Evolutionary conservation across 495 filamentous ascomycete species (phyloP).

Genomic region (Monascus purpureus): DNA sequence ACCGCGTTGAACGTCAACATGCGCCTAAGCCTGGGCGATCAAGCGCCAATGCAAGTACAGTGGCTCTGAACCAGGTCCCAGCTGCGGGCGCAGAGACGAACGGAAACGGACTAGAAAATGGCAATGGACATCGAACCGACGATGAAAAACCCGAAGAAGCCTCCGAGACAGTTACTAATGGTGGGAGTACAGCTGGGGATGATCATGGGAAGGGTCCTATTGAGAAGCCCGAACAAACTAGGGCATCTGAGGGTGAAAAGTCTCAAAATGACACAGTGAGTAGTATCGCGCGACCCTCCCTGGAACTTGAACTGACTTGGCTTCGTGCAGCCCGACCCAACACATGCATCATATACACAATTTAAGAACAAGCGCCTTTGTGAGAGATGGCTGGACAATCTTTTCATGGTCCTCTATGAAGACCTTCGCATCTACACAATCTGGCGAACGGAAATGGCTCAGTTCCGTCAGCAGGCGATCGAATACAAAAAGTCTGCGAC

Average conservation of each 20-base stretch:
- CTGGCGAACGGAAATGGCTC: constrained; percentile 94
- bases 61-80: constrained; percentile 50
- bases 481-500: constrained; percentile 91
- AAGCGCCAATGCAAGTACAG: constrained; percentile 61
- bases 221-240: constrained; percentile 68
- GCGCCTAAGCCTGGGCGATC: constrained; percentile 33
- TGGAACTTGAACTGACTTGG: neutral
- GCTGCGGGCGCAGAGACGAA: constrained; percentile 11
- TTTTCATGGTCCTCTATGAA: constrained; percentile 99
- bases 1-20: constrained; percentile 76
- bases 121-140: constrained; percentile 28
- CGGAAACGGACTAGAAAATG: constrained; percentile 25
- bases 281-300: constrained; percentile 1
- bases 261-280: constrained; percentile 67
- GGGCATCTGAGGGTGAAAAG: constrained; percentile 70
- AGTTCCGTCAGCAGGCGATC: constrained; percentile 75
- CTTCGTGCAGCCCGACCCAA: constrained; percentile 26
- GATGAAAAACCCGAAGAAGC: constrained; percentile 14
- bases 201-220: constrained; percentile 37
- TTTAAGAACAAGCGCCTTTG: constrained; percentile 95
- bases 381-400: constrained; percentile 93
- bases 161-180: constrained; percentile 12
- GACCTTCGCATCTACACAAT: constrained; percentile 97
- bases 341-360: constrained; percentile 41
- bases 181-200: constrained; percentile 20